Evolutionary conservation across 2,329 filamentous ascomycete genomes (phyloP).

Genomic region (Coleophoma cylindrospora): DNA sequence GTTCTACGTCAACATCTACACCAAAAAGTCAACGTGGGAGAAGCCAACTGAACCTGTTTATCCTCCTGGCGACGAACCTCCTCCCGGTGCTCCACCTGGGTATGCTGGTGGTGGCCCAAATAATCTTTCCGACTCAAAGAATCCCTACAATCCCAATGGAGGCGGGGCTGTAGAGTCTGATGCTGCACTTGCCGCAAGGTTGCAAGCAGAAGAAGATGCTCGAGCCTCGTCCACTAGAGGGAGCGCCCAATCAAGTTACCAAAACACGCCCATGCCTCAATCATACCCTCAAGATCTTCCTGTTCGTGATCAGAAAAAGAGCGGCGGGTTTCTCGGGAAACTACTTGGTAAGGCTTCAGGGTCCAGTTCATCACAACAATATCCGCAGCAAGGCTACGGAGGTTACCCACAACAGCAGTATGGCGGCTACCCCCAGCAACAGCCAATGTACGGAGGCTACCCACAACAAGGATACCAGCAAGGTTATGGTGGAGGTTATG

Average conservation of each 20-base stretch:
- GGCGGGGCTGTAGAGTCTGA: constrained; percentile 49
- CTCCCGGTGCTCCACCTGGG: constrained; percentile 61
- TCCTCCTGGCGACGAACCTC: constrained; percentile 42
- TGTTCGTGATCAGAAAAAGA: constrained; percentile 34
- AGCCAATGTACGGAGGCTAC: constrained; percentile 25
- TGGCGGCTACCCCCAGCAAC: constrained; percentile 29
- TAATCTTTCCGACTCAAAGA: constrained; percentile 19
- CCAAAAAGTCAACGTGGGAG: constrained; percentile 89
- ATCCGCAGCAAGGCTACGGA: constrained; percentile 26
- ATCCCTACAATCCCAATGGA: constrained; percentile 17
- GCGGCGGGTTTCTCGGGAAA: constrained; percentile 47
- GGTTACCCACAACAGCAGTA: constrained; percentile 28
- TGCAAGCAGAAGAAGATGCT: constrained; percentile 81
- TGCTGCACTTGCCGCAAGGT: constrained; percentile 65
- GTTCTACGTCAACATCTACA: constrained; percentile 89
- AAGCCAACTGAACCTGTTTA: constrained; percentile 67
- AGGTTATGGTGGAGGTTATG: constrained; percentile 28
- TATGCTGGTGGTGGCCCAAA: constrained; percentile 49
- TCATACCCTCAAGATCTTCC: constrained; percentile 30
- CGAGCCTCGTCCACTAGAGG: constrained; percentile 32
- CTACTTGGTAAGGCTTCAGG: constrained; percentile 32
- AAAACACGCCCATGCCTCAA: constrained; percentile 23
- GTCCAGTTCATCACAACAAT: constrained; percentile 24
- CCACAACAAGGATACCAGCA: constrained; percentile 19
- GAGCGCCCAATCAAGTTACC: constrained; percentile 17